Base-by-base conservation (phyloP, 176 grass and related monocot genomes). In the Tuctoria greenei region DNA sequence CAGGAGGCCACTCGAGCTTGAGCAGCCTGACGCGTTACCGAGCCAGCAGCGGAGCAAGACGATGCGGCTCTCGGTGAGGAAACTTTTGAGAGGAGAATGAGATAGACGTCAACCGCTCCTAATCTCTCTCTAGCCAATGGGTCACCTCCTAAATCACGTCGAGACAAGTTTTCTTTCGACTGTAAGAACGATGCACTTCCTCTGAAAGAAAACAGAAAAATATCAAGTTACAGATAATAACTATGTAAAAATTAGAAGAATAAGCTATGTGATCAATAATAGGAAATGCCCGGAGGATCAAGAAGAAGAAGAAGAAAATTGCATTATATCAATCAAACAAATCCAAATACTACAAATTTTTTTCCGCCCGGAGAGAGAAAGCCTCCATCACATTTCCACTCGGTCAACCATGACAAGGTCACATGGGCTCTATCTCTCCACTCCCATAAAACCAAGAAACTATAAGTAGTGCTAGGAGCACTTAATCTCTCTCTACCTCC, bases 321-420 rank as follows among this genome's bases (percentile, higher is more conserved):
- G n/a, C n/a, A n/a, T n/a, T n/a, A n/a, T n/a, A n/a, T 26, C 21
- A 58, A 26, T 13, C 55, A 26, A 58, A 58, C 55, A 61, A 28
- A 61, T 31, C 5, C 25, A 31, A 61, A 31, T 61, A 14, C 26
- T 16, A 25, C n/a, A 2, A 2, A 10, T 40, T 41, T 20, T 64
- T 55, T 8, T 23, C n/a, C 4, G n/a, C 11, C 8, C 9, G 2
- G n/a, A 18, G 2, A 35, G 13, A 16, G 45, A 47, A 16, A 16
- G 38, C 31, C 27, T 39, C 12, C 43, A 44, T 62, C 61, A 21
- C 57, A 82, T 16, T 43, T 82, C 38, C 6, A 37, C 25, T 26
- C 8, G 87, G 82, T 90, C 87, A 82, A 86, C 79, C 35, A 67
- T 27, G 41, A n/a, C n/a, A n/a, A n/a, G n/a, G n/a, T n/a, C n/a